Conservation (phyloP, 129 eudicot species). For the Erigeron canadensis region DNA sequence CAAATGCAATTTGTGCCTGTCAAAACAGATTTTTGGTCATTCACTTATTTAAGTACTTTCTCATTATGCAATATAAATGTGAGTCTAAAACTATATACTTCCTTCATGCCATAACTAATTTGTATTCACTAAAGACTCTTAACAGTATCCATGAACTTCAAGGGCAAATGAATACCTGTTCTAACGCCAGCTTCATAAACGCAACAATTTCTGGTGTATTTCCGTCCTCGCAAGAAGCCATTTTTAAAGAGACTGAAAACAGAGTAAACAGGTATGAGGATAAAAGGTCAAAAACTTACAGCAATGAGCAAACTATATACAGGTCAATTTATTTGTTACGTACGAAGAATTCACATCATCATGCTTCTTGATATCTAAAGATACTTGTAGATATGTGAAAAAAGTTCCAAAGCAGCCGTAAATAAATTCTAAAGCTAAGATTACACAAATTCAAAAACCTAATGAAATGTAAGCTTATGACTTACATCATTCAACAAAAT, state of each 20-base stretch:
- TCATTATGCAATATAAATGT: background rate
- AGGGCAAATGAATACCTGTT: constrained; percentile 39
- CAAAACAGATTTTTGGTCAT: constrained; percentile 8
- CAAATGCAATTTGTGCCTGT: constrained; percentile 81
- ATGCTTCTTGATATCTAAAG: background rate
- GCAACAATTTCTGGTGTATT: constrained; percentile 20
- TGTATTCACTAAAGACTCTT: background rate
- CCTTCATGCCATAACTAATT: background rate
- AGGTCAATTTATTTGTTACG: background rate
- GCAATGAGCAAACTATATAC: constrained; percentile 1
- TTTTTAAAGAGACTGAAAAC: constrained; percentile 7
- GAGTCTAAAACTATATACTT: constrained; percentile 4
- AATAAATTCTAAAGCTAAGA: background rate
- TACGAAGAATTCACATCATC: background rate
- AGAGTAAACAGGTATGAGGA: background rate
- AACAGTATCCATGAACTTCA: background rate
- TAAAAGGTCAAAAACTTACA: too few relatives aligned
- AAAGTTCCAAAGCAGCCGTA: background rate
- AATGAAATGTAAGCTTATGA: background rate
- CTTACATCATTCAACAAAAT: background rate
- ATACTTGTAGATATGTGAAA: background rate
- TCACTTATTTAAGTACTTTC: constrained; percentile 13
- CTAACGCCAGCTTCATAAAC: constrained; percentile 62
- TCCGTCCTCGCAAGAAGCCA: constrained; percentile 36
- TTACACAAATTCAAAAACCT: background rate